Conservation (phyloP, 352 stramenopile species). For the Globisporangium rhizosaccharum region DNA sequence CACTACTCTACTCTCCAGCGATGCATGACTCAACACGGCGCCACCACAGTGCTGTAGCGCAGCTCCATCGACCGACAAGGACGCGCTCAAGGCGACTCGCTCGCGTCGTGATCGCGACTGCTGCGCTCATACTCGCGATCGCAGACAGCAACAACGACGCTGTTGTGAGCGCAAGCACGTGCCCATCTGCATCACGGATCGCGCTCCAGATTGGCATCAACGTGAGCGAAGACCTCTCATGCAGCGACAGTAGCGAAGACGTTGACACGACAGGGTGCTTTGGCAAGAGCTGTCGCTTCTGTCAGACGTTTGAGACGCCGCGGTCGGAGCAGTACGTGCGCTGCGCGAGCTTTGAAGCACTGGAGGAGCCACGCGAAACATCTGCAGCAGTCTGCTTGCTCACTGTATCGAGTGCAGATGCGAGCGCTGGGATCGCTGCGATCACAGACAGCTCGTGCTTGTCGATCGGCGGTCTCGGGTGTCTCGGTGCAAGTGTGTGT, state of each 20-base stretch:
- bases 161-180: not conserved
- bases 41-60: too few species aligned
- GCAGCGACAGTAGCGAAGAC: not conserved
- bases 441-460: constrained; percentile 19
- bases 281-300: constrained; percentile 1
- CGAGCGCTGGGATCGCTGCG: not conserved
- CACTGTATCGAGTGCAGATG: not conserved
- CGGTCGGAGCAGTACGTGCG: constrained; percentile 1
- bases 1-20: too few species aligned
- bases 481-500: constrained; percentile 2
- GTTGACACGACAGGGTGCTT: constrained; percentile 1
- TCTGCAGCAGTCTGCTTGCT: not conserved
- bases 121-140: not conserved
- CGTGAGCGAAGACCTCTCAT: not conserved
- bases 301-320: not conserved
- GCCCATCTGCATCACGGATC: not conserved
- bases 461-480: constrained; percentile 4
- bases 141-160: too few species aligned
- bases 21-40: too few species aligned
- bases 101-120: not conserved
- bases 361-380: not conserved
- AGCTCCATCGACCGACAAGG: too few species aligned
- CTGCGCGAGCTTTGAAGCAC: not conserved
- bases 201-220: constrained; percentile 2
- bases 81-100: not conserved